Evolutionary conservation across 1,284 basidiomycete genomes (phyloP), one percentile per base, ranked within the genome.

Genomic region (Fomitopsis betulina): DNA sequence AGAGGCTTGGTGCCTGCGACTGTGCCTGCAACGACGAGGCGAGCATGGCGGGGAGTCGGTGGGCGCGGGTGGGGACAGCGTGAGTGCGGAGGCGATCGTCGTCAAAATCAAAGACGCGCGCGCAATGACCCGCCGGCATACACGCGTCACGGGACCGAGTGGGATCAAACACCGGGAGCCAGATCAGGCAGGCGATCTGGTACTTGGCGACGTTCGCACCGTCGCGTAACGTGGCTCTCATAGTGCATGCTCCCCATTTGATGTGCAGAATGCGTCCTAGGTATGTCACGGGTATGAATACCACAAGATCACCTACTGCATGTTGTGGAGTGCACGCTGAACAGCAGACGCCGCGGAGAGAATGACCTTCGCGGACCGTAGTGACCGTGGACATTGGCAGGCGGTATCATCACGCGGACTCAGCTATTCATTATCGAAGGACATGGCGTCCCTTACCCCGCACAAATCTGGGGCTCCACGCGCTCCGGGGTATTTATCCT

Each of bases 351-450:
- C 27, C 27, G 37, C 27, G 47, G 49, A 23, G 15, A 33, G 7
- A 17, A 21, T 17, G 30, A 17, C 17, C 32, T 21, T 19, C 30
- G 15, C 53, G 53, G 57, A 32, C 57, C 53, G 53, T 50, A 35
- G 49, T 19, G 33, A 51, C 49, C 49, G 49, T 5, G 32, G 25
- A n/a, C 49, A n/a, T n/a, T n/a, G 32, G 35, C 49, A 21, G 32
- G 49, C n/a, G 32, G 49, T 12, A 30, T 15, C 51, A 63, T 66
- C 65, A 66, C 65, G 65, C 59, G 65, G 65, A 59, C 49, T 37
- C 49, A 51, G 49, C 32, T 33, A 23, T 15, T 19, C 35, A 13
- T 3, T 50, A 37, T 53, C 43, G 43, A 56, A 49, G 30, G 38
- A 19, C 49, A 35, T 33, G 49, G 32, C 33, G 19, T 39, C 33